A percentile compares a stretch with the other conserved stretches of the same genome.
These are phyloP conservation scores for Phyllostachys edulis DNA, from an alignment of 176 grass and related monocot genomes.

Conservation along the genomic window DNA sequence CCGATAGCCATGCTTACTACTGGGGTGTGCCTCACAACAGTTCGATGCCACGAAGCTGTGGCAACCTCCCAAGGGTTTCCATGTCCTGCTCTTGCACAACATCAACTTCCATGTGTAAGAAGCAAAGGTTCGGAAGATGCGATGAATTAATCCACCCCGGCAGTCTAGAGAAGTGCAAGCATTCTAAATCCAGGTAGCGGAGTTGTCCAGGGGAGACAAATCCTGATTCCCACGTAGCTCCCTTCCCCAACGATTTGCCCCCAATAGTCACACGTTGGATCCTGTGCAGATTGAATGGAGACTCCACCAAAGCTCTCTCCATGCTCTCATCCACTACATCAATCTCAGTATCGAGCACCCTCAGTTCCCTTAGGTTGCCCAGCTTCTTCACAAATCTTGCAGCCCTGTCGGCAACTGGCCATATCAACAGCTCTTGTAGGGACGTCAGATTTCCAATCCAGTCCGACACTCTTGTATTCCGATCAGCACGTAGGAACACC, in stretches of 20 bases:
- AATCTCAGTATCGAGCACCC: no score
- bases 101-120: not conserved
- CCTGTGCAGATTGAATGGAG: not conserved
- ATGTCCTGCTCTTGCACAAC: conserved; percentile 8
- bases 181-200: rapidly evolving
- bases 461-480: not conserved
- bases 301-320: not conserved
- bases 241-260: not conserved
- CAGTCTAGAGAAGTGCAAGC: not conserved
- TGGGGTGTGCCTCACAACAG: rapidly evolving
- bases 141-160: not conserved
- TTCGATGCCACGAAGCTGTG: not conserved
- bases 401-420: rapidly evolving
- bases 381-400: not conserved
- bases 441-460: not conserved
- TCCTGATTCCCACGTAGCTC: not conserved
- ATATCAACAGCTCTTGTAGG: not conserved
- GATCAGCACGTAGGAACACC: not conserved
- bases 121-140: not conserved
- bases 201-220: not conserved
- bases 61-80: not conserved
- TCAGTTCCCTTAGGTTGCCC: not conserved
- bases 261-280: not conserved
- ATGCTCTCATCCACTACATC: not conserved
- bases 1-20: not conserved